These are phyloP conservation scores for Solanum rostratum DNA, from an alignment of 257 asterid genomes.

Conservation along the genomic window DNA sequence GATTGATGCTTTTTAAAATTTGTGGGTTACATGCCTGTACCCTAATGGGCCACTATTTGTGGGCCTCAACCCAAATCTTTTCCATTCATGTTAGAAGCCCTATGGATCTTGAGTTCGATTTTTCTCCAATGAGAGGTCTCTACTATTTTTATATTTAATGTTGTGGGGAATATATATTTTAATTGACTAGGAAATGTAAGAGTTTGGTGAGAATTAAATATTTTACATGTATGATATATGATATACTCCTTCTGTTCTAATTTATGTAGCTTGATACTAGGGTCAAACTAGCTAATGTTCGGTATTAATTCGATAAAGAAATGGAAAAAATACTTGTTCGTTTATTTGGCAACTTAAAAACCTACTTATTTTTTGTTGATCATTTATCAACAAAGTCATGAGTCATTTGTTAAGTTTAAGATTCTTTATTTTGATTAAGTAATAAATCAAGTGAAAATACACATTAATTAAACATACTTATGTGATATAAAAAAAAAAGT, in stretches of 20 bases:
- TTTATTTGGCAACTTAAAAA: too few species aligned
- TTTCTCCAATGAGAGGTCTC: neutral
- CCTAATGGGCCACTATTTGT: neutral
- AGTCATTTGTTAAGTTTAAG: neutral
- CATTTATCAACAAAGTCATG: too few species aligned
- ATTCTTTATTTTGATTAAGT: too few species aligned
- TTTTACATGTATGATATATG: neutral
- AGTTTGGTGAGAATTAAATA: neutral
- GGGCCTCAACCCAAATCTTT: neutral
- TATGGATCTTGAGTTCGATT: neutral
- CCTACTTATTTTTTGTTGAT: too few species aligned
- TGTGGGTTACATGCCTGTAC: neutral
- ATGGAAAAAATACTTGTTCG: too few species aligned
- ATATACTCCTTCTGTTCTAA: neutral
- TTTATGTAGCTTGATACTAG: neutral
- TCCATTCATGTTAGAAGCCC: neutral
- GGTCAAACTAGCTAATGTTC: neutral
- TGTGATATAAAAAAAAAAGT: too few species aligned
- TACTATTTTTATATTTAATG: neutral
- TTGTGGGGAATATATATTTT: neutral
- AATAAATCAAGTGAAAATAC: neutral
- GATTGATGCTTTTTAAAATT: neutral
- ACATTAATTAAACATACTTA: too few species aligned
- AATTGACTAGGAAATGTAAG: neutral
- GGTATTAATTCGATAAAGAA: neutral